Evolutionary conservation across 805 yeast species (phyloP), one percentile per base, ranked within the genome.

Genomic region (Wickerhamomyces silvicola): DNA sequence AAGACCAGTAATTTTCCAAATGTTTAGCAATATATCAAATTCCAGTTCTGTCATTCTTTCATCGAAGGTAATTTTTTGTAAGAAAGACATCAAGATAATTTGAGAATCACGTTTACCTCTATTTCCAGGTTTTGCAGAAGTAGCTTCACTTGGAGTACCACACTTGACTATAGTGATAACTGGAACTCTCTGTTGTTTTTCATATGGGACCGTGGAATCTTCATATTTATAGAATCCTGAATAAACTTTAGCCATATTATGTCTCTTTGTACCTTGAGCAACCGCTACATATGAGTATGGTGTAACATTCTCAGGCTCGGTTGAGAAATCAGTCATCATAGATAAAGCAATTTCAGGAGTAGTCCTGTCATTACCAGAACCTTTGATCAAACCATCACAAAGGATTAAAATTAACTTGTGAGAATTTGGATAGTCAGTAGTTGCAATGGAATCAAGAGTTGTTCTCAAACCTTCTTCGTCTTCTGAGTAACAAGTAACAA

Each of bases 81-180:
- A 67, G 58, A 87, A 87, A 0, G 90, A 78, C 96, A 87, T 87
- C 47, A 87, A 64, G 39, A 87, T 79, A 38, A 87, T 78, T 57
- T 87, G 97, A 15, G 96, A 84, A 54, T 87, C 97, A 62, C 97
- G 82, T 58, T 87, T 87, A 60, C 97, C 97, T 68, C 97, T 78
- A 56, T 87, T 87, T 45, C 97, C 97, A 5, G 95, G 95, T 52
- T 78, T 80, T 3, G 78, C 64, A 4, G 79, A 66, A 10, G 70
- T 68, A 20, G 74, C 78, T 55, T 86, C 95, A 15, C 68, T 78
- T 10, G 86, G 85, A 0, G 95, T 80, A 38, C 97, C 97, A 59
- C 94, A 82, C 56, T 87, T 87, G 19, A 84, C 94, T 46, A 88
- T 66, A 19, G 79, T 64, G 15, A 88, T 53, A 43, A 87, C 66